phyloP scores from a whole-genome alignment of 352 stramenopile species.

The Phytopythium ostracodes region DNA sequence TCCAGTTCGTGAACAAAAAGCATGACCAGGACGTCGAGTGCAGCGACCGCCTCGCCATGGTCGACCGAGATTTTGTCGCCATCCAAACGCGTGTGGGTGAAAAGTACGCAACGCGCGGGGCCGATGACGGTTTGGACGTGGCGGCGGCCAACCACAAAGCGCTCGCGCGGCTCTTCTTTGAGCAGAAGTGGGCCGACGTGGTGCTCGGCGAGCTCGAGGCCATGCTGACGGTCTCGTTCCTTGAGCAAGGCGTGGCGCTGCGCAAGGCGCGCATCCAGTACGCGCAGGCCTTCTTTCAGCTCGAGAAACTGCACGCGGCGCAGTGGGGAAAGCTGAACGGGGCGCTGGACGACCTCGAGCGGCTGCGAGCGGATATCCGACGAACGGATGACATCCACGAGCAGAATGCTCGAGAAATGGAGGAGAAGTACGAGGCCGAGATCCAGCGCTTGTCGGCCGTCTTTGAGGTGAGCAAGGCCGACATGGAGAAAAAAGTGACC shows the following conservation, averaged over 20 bases:
- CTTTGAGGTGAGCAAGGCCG: slow-evolving; percentile 48
- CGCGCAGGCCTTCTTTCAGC: slow-evolving; percentile 69
- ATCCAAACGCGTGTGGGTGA: slow-evolving; percentile 41
- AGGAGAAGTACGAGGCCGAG: slow-evolving; percentile 45
- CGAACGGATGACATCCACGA: slow-evolving; percentile 31
- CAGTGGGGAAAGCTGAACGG: slow-evolving; percentile 30
- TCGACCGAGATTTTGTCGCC: slow-evolving; percentile 66
- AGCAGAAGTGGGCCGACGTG: slow-evolving; percentile 90
- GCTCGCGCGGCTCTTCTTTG: slow-evolving; percentile 73
- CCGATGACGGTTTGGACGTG: not conserved
- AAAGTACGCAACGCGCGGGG: slow-evolving; percentile 14
- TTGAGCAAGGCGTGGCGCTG: slow-evolving; percentile 84
- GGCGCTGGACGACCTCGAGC: slow-evolving; percentile 32
- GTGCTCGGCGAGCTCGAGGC: slow-evolving; percentile 81
- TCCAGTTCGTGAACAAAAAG: slow-evolving; percentile 54
- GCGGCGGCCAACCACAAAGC: slow-evolving; percentile 17
- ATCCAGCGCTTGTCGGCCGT: slow-evolving; percentile 35
- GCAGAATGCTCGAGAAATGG: slow-evolving; percentile 34
- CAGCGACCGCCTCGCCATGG: slow-evolving; percentile 44
- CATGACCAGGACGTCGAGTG: slow-evolving; percentile 36
- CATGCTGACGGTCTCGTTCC: slow-evolving; percentile 85
- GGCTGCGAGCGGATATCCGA: slow-evolving; percentile 28
- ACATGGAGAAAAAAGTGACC: slow-evolving; percentile 65
- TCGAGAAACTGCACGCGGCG: slow-evolving; percentile 50
- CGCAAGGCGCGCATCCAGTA: slow-evolving; percentile 78